These are phyloP conservation scores for Malus hybrid DNA, from an alignment of 331 rosid species.

Conservation along the genomic window DNA sequence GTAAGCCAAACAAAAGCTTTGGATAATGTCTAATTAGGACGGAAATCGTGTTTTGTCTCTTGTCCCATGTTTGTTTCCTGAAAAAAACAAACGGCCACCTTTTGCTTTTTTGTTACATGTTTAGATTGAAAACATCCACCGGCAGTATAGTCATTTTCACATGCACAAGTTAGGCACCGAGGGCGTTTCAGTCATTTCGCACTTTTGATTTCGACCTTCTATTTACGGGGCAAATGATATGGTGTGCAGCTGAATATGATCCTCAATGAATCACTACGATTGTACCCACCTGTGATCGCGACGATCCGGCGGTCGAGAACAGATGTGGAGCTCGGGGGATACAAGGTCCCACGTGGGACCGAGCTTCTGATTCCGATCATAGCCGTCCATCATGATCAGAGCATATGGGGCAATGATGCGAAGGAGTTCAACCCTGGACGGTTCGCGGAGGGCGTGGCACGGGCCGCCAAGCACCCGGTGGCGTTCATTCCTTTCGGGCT, in stretches of 20 bases:
- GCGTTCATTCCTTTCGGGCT: slow-evolving; percentile 81
- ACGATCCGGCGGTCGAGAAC: slow-evolving; percentile 63
- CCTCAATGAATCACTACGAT: slow-evolving; percentile 64
- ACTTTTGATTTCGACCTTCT: neutral
- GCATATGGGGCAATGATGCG: slow-evolving; percentile 74
- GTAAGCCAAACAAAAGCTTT: slow-evolving; percentile 25
- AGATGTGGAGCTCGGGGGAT: slow-evolving; percentile 63
- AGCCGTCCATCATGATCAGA: slow-evolving; percentile 81
- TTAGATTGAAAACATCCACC: slow-evolving; percentile 18
- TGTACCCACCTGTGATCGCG: slow-evolving; percentile 83
- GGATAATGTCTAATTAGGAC: neutral
- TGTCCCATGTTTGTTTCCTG: slow-evolving; percentile 27
- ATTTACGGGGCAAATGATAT: neutral
- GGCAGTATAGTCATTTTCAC: slow-evolving; percentile 14
- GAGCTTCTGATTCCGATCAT: slow-evolving; percentile 78
- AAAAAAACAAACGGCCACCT: slow-evolving; percentile 35
- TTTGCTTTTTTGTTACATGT: slow-evolving; percentile 28
- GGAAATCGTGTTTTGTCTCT: slow-evolving; percentile 34
- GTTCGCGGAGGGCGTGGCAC: slow-evolving; percentile 55
- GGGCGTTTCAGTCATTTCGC: neutral
- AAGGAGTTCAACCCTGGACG: slow-evolving; percentile 85
- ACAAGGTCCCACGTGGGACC: slow-evolving; percentile 70
- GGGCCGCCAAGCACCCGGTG: slow-evolving; percentile 63
- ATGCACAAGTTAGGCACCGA: neutral
- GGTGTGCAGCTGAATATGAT: slow-evolving; percentile 72